These are phyloP conservation scores for Daldinia concentrica DNA, from an alignment of 495 filamentous ascomycete genomes.

Conservation along the genomic window DNA sequence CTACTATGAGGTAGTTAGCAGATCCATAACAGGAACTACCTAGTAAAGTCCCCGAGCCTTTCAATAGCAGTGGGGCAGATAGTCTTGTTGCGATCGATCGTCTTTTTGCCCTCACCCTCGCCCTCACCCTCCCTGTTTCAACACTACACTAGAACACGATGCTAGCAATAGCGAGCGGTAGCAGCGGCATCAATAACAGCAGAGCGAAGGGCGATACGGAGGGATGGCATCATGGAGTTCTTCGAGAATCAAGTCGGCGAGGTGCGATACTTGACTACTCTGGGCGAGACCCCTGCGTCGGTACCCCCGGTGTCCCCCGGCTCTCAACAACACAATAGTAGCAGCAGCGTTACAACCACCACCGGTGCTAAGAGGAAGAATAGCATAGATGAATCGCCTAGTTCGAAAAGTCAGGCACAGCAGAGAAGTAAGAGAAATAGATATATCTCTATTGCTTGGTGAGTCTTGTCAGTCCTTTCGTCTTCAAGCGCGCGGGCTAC, in stretches of 20 bases:
- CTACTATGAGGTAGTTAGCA: too few relatives aligned
- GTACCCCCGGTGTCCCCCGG: conserved; percentile 41
- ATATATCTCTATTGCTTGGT: conserved; percentile 95
- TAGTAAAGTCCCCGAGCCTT: conserved; percentile 18
- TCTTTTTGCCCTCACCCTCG: conserved; percentile 7
- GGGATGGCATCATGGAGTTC: conserved; percentile 58
- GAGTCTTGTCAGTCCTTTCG: conserved; percentile 44
- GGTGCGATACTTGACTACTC: conserved; percentile 58
- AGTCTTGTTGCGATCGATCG: conserved; percentile 19
- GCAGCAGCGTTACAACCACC: conserved; percentile 9
- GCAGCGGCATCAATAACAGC: background rate
- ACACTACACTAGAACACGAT: conserved; percentile 22
- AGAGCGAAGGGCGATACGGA: conserved; percentile 22
- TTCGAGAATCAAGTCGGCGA: conserved; percentile 66
- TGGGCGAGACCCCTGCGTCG: conserved; percentile 37
- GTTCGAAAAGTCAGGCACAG: conserved; percentile 51
- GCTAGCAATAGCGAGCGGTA: conserved; percentile 10
- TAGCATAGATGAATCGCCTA: conserved; percentile 47
- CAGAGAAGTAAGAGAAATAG: conserved; percentile 70
- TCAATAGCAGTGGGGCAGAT: conserved; percentile 26
- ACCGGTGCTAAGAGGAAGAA: conserved; percentile 55
- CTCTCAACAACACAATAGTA: conserved; percentile 43
- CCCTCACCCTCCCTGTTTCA: conserved; percentile 8
- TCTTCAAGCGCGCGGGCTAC: conserved; percentile 2
- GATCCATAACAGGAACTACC: conserved; percentile 29